Evolutionary conservation across 1,284 basidiomycete species (phyloP).

Genomic region (Cystobasidium slooffiae): DNA sequence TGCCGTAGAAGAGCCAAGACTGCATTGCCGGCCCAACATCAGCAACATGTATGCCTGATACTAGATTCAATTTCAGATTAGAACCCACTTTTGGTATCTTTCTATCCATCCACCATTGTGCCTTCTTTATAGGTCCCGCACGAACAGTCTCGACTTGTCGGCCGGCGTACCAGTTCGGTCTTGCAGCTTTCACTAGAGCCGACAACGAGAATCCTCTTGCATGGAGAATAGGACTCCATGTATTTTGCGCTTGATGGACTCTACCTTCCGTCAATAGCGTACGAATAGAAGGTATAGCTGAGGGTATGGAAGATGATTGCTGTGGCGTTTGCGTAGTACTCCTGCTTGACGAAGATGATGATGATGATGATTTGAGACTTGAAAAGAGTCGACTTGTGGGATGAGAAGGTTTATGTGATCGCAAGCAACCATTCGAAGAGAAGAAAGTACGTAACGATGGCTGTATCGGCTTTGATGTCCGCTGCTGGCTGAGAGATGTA

Average conservation of each 20-base stretch:
- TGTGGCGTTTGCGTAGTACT: too few species aligned
- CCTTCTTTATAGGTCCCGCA: conserved; percentile 26
- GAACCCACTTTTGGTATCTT: conserved; percentile 21
- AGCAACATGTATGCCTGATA: background rate
- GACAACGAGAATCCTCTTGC: conserved; percentile 11
- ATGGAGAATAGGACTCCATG: background rate
- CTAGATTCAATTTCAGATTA: background rate
- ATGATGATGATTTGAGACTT: too few species aligned
- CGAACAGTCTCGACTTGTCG: conserved; percentile 32
- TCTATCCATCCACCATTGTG: conserved; percentile 31
- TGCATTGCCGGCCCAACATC: background rate
- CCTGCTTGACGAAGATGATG: too few species aligned
- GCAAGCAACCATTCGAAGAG: background rate
- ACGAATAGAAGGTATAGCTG: too few species aligned
- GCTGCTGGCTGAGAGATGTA: conserved; percentile 2
- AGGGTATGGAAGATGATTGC: too few species aligned
- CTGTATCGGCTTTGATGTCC: background rate
- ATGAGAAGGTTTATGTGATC: background rate
- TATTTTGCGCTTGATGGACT: background rate
- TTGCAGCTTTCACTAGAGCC: conserved; percentile 17
- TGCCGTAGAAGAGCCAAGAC: conserved; percentile 42
- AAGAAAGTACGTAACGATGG: background rate
- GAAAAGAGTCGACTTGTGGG: too few species aligned
- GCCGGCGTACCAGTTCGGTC: conserved; percentile 36
- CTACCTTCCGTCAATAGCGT: background rate